These are phyloP conservation scores for Penicillium sp. DNA, from an alignment of 2,329 filamentous ascomycete species.

Conservation along the genomic window DNA sequence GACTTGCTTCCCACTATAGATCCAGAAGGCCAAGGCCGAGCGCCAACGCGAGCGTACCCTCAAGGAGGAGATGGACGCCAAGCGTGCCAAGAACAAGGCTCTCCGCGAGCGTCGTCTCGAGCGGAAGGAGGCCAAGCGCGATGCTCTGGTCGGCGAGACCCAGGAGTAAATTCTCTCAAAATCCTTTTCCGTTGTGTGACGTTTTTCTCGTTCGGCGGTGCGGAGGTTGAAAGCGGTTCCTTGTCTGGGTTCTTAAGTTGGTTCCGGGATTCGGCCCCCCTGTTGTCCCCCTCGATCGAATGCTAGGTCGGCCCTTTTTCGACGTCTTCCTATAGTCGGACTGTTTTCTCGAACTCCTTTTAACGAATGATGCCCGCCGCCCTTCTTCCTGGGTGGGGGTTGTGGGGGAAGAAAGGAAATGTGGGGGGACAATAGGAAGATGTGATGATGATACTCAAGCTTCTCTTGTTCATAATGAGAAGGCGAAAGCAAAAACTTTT, in stretches of 20 bases:
- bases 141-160: conserved; percentile 69
- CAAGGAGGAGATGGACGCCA: conserved; percentile 99
- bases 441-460: conserved; percentile 28
- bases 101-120: conserved; percentile 97
- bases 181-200: conserved; percentile 27
- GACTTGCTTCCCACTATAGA: conserved; percentile 53
- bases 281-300: conserved; percentile 12
- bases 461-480: conserved; percentile 28
- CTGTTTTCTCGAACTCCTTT: conserved; percentile 12
- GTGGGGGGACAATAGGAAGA: conserved; percentile 22
- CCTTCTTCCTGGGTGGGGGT: conserved; percentile 17
- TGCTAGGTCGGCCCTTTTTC: conserved; percentile 27
- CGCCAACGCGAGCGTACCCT: conserved; percentile 90
- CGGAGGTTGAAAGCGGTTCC: conserved; percentile 33
- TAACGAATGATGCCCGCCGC: conserved; percentile 9
- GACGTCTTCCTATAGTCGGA: conserved; percentile 21
- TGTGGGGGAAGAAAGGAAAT: conserved; percentile 15
- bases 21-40: conserved; percentile 99
- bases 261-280: conserved; percentile 27
- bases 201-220: conserved; percentile 31
- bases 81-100: conserved; percentile 99
- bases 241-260: conserved; percentile 19
- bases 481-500: conserved; percentile 27
- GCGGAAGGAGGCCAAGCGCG: conserved; percentile 85
- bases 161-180: conserved; percentile 40